Conservation (phyloP, 345 rosid genomes). For the Cardamine resedifolia region DNA sequence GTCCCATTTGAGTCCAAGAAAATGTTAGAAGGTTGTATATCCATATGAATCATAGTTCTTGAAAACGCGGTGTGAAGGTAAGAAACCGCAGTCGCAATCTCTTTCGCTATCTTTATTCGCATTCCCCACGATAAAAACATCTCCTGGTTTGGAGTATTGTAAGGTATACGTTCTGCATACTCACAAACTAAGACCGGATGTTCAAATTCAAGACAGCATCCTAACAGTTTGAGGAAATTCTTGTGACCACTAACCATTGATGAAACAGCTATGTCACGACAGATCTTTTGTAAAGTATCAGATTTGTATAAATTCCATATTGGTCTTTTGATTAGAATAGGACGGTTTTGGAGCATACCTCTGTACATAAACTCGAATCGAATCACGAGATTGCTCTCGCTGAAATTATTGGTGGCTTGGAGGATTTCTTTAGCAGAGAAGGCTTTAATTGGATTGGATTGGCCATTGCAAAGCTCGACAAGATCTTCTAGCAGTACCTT, state of each 20-base stretch:
- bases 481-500: slow-evolving; percentile 30
- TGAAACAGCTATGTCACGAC: slow-evolving; percentile 31
- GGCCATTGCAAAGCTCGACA: slow-evolving; percentile 31
- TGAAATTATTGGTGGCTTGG: slow-evolving; percentile 32
- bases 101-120: slow-evolving; percentile 22
- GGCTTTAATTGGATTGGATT: slow-evolving; percentile 30
- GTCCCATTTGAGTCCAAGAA: slow-evolving; percentile 28
- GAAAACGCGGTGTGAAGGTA: slow-evolving; percentile 32
- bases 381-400: slow-evolving; percentile 7
- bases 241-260: slow-evolving; percentile 38
- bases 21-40: slow-evolving; percentile 31
- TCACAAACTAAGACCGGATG: slow-evolving; percentile 35
- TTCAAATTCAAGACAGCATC: slow-evolving; percentile 35
- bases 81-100: slow-evolving; percentile 33
- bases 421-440: slow-evolving; percentile 27
- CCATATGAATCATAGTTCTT: slow-evolving; percentile 30
- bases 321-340: slow-evolving; percentile 30
- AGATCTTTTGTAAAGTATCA: slow-evolving; percentile 26
- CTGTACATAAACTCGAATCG: slow-evolving; percentile 31
- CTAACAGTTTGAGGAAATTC: slow-evolving; percentile 30
- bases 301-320: slow-evolving; percentile 16
- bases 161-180: slow-evolving; percentile 36
- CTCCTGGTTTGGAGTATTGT: background rate
- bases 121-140: background rate
- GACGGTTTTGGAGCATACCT: slow-evolving; percentile 32